Percentiles rank a stretch among this genome's conserved stretches.
These are phyloP conservation scores for Geosmithia flava DNA, from an alignment of 2,329 filamentous ascomycete species.

Conservation along the genomic window DNA sequence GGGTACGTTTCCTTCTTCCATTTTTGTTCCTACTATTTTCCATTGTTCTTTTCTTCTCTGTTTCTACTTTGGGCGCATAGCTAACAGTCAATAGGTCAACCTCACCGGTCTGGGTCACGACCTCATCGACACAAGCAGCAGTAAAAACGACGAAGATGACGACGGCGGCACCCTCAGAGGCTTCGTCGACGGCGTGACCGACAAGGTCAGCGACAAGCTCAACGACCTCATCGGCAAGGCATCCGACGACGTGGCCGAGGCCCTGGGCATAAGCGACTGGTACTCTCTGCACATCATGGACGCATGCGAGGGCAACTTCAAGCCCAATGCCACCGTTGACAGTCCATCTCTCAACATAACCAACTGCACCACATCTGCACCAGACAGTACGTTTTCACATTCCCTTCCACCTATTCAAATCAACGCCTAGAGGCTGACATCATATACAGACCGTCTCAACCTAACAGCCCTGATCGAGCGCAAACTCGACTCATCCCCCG, in stretches of 20 bases:
- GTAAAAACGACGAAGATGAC: constrained; percentile 8
- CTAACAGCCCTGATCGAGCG: constrained; percentile 32
- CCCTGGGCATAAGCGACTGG: constrained; percentile 36
- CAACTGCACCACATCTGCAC: constrained; percentile 27
- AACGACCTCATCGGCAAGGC: constrained; percentile 24
- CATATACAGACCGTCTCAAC: constrained; percentile 25
- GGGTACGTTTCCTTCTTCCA: constrained; percentile 14
- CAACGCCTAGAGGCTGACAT: constrained; percentile 2
- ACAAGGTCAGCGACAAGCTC: constrained; percentile 19
- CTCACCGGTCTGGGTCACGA: constrained; percentile 24
- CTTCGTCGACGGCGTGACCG: constrained; percentile 15
- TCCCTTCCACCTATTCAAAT: too few species aligned
- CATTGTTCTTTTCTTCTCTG: too few species aligned
- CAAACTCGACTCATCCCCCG: constrained; percentile 29
- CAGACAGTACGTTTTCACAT: constrained; percentile 21
- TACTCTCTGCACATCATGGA: constrained; percentile 38
- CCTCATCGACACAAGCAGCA: constrained; percentile 11
- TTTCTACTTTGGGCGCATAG: neutral
- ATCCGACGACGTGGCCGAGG: constrained; percentile 24
- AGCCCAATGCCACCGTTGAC: constrained; percentile 25
- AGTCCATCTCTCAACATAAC: constrained; percentile 27
- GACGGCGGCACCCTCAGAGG: constrained; percentile 14
- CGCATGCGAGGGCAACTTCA: constrained; percentile 31
- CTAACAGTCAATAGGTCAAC: constrained; percentile 17
- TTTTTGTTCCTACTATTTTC: too few species aligned